Conservation (phyloP, 2,329 filamentous ascomycete genomes). For the Monilinia laxa region DNA sequence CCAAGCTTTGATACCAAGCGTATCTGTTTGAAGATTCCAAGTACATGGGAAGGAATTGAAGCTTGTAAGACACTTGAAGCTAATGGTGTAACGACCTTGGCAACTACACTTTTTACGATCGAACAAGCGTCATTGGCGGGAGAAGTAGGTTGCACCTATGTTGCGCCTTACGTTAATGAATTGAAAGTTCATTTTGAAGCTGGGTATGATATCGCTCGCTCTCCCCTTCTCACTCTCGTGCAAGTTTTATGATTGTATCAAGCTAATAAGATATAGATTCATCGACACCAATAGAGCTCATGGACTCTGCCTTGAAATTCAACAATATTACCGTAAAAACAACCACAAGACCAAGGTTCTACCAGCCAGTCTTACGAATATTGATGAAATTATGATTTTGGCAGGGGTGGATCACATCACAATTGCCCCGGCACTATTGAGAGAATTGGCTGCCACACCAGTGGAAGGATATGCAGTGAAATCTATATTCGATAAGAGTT, state of each 20-base stretch:
- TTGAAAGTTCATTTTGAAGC: slow-evolving; percentile 60
- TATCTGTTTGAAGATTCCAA: slow-evolving; percentile 62
- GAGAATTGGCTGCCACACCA: slow-evolving; percentile 25
- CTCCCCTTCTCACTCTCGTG: neutral
- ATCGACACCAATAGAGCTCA: slow-evolving; percentile 48
- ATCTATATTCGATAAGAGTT: slow-evolving; percentile 31
- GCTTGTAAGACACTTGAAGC: slow-evolving; percentile 56
- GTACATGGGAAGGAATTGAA: slow-evolving; percentile 62
- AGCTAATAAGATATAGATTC: slow-evolving; percentile 42
- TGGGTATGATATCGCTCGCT: slow-evolving; percentile 40
- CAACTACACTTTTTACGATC: slow-evolving; percentile 62
- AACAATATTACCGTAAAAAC: slow-evolving; percentile 51
- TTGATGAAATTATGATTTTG: slow-evolving; percentile 57
- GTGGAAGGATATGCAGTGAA: slow-evolving; percentile 20
- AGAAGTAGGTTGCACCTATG: slow-evolving; percentile 58
- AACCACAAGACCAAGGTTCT: slow-evolving; percentile 51
- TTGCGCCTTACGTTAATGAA: slow-evolving; percentile 66
- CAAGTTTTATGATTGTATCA: neutral
- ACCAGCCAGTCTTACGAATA: slow-evolving; percentile 56
- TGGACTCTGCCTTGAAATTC: slow-evolving; percentile 47
- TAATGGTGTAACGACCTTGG: slow-evolving; percentile 54
- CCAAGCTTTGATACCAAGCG: slow-evolving; percentile 47
- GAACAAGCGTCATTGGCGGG: slow-evolving; percentile 59
- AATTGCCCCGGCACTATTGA: slow-evolving; percentile 53
- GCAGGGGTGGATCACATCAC: slow-evolving; percentile 60